Evolutionary conservation across 345 rosid species (phyloP).

Genomic region (Boechera retrofracta): DNA sequence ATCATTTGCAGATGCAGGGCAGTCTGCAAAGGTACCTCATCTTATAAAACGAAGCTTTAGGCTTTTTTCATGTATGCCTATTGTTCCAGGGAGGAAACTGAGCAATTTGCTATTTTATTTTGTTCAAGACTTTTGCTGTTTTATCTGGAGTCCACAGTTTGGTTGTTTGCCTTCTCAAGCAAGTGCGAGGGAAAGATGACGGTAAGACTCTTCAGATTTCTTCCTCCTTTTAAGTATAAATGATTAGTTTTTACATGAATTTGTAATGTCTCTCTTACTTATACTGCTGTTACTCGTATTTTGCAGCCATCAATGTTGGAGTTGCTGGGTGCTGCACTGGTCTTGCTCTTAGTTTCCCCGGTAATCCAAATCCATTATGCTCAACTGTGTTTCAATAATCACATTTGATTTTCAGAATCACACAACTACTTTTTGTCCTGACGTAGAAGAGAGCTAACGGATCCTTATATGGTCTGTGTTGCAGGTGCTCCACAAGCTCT

Average conservation of each 20-base stretch:
- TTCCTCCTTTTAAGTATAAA: not conserved
- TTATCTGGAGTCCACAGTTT: constrained; percentile 50
- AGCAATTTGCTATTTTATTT: constrained; percentile 28
- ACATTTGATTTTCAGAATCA: too few species aligned
- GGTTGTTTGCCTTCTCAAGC: constrained; percentile 67
- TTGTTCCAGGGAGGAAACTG: not conserved
- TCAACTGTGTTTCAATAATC: not conserved
- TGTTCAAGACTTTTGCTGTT: constrained; percentile 55
- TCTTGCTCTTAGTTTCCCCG: constrained; percentile 84
- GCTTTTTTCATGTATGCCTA: not conserved
- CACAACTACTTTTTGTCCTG: too few species aligned
- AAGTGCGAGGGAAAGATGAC: constrained; percentile 91
- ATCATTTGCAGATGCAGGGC: constrained; percentile 80
- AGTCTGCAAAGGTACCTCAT: constrained; percentile 78
- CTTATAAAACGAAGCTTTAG: not conserved
- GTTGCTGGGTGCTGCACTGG: constrained; percentile 96
- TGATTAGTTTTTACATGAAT: not conserved
- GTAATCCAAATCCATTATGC: constrained; percentile 43
- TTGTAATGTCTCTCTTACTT: constrained; percentile 17
- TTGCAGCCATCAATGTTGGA: constrained; percentile 84
- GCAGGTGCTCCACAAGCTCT: constrained; percentile 80
- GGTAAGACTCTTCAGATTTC: constrained; percentile 52
- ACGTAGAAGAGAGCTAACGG: not conserved
- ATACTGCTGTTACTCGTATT: constrained; percentile 10
- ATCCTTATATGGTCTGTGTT: constrained; percentile 7